Evolutionary conservation across 2,329 filamentous ascomycete species (phyloP), one percentile per base, ranked within the genome.

Genomic region (Penicillium sp.): DNA sequence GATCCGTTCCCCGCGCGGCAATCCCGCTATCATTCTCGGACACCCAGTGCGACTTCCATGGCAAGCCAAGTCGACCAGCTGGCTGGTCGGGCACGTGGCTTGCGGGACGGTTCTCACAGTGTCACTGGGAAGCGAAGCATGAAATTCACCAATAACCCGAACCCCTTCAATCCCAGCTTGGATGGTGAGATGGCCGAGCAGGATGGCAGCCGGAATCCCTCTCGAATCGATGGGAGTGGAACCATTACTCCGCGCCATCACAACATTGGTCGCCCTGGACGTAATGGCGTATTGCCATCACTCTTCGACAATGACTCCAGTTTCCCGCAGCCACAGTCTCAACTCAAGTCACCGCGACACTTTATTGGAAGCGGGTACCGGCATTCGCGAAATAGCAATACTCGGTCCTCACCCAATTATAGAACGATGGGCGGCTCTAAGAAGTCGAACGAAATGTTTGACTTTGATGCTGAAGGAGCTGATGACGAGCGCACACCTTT

Each of bases 401-500:
- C 90, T 60, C 81, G 84, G 56, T 80, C 80, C 55, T 73, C 75
- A 67, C 76, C 79, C 12, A 76, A 79, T 47, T 75, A 75, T 44
- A 76, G 76, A 46, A 66, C 75, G 8, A 62, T 72, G n/a, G 75
- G 64, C 15, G 72, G 67, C 52, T 67, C 73, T 45, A 84, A 80
- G 59, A 86, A 83, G 62, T 74, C 84, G 40, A 82, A 84, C 20
- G 84, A 88, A 56, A 78, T 85, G 56, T 84, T 86, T 62, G 91
- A 96, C 63, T 82, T 93, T 60, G 91, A 96, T 69, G 91, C 92
- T 34, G 84, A 86, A 51, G 87, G 85, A 8, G 91, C 89, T 32
- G 91, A 95, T 65, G 90, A 95, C 67, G 94, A 97, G 75, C 85
- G 88, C 39, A 94, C 91, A 3, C 94, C 93, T 7, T 79, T 97